Conservation (phyloP, 1,139 yeast genomes). For the Candida glucosophila region DNA sequence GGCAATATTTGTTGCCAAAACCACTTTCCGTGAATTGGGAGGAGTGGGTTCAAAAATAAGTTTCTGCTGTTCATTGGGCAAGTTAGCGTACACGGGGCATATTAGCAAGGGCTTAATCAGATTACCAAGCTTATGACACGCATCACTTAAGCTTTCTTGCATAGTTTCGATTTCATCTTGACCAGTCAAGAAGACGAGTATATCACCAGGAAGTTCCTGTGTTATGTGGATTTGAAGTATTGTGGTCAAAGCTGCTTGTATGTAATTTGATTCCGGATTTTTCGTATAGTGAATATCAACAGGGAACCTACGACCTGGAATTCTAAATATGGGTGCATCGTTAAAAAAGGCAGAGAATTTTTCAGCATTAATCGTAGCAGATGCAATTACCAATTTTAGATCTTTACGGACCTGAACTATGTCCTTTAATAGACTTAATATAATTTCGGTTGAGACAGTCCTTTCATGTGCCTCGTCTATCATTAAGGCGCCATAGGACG, state of each 20-base stretch:
- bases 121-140: slow-evolving; percentile 54
- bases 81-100: slow-evolving; percentile 86
- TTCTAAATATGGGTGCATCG: slow-evolving; percentile 75
- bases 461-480: slow-evolving; percentile 98
- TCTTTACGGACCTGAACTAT: slow-evolving; percentile 57
- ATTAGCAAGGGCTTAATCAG: slow-evolving; percentile 58
- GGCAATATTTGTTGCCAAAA: slow-evolving; percentile 91
- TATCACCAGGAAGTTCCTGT: slow-evolving; percentile 61
- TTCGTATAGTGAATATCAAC: slow-evolving; percentile 82
- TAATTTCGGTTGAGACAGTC: slow-evolving; percentile 85
- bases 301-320: slow-evolving; percentile 86
- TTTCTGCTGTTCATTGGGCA: slow-evolving; percentile 78
- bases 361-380: slow-evolving; percentile 89
- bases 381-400: slow-evolving; percentile 69
- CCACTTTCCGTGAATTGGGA: slow-evolving; percentile 69
- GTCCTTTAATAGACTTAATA: slow-evolving; percentile 74
- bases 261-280: slow-evolving; percentile 83
- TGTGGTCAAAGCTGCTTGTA: slow-evolving; percentile 83
- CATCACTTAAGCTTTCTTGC: slow-evolving; percentile 63
- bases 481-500: slow-evolving; percentile 71
- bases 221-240: slow-evolving; percentile 74
- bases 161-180: slow-evolving; percentile 77
- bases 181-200: slow-evolving; percentile 62
- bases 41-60: slow-evolving; percentile 88
- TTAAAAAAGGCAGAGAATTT: slow-evolving; percentile 75